Evolutionary conservation across 1,284 basidiomycete species (phyloP).

Genomic region (Puccinia polysora): DNA sequence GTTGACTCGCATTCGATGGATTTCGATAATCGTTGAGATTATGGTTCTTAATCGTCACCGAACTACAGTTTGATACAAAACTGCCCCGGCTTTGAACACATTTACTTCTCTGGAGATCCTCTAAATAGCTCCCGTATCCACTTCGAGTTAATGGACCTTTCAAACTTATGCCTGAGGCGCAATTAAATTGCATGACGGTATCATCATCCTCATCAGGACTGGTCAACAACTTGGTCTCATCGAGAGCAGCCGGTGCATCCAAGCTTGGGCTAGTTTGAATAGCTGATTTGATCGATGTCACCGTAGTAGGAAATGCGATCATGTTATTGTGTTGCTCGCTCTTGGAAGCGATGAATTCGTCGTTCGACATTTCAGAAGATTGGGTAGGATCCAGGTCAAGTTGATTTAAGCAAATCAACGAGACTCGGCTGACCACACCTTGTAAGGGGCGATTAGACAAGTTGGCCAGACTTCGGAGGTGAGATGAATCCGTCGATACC

Average conservation of each 20-base stretch:
- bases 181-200: too few species aligned
- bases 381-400: neutral
- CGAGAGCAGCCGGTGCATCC: neutral
- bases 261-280: too few species aligned
- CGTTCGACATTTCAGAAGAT: neutral
- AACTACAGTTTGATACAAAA: slow-evolving; percentile 15
- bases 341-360: neutral
- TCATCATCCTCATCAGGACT: too few species aligned
- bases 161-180: too few species aligned
- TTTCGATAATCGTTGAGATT: neutral
- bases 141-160: too few species aligned
- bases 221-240: neutral
- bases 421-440: slow-evolving; percentile 11
- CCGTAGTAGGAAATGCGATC: too few species aligned
- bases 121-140: neutral
- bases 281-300: too few species aligned
- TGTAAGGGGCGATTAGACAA: neutral
- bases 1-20: neutral
- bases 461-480: neutral
- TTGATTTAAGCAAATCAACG: neutral
- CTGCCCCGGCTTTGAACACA: neutral
- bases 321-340: too few species aligned
- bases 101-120: neutral
- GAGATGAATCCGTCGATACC: slow-evolving; percentile 1
- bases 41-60: neutral